These are phyloP conservation scores for Suhomyces tanzawaensis DNA, from an alignment of 805 yeast genomes.

Conservation along the genomic window DNA sequence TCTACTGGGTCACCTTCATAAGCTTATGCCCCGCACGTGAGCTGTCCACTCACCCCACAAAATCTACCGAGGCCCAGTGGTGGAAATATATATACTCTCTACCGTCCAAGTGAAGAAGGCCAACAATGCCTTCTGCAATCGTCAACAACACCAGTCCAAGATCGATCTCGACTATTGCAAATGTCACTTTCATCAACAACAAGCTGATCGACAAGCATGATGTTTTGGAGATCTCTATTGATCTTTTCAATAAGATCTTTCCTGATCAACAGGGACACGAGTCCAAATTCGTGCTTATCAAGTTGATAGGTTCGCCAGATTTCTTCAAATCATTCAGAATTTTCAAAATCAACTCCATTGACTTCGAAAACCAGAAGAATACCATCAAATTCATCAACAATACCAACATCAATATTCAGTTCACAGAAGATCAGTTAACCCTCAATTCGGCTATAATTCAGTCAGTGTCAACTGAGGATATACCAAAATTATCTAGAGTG, in stretches of 20 bases:
- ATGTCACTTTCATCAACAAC: conserved; percentile 32
- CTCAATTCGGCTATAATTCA: conserved; percentile 38
- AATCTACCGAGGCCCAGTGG: conserved; percentile 4
- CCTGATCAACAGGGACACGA: conserved; percentile 17
- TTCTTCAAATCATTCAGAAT: conserved; percentile 32
- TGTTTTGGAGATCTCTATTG: conserved; percentile 31
- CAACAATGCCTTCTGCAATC: conserved; percentile 17
- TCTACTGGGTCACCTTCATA: no score
- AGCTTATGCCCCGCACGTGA: conserved; percentile 1
- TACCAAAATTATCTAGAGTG: conserved; percentile 43
- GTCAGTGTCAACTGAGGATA: conserved; percentile 26
- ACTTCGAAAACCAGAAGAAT: conserved; percentile 22
- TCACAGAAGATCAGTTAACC: conserved; percentile 29
- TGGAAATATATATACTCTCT: neutral
- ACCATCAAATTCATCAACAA: conserved; percentile 41
- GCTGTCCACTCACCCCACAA: conserved; percentile 1
- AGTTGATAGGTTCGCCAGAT: conserved; percentile 40
- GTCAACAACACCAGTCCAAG: neutral
- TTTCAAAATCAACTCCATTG: conserved; percentile 34
- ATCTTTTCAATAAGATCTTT: conserved; percentile 31
- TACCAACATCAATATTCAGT: conserved; percentile 31
- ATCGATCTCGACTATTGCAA: conserved; percentile 27
- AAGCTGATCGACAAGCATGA: conserved; percentile 21
- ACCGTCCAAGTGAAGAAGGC: neutral
- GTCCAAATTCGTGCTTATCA: conserved; percentile 29